Base-by-base conservation (phyloP, 2,329 filamentous ascomycete species). In the Fusarium graminum region DNA sequence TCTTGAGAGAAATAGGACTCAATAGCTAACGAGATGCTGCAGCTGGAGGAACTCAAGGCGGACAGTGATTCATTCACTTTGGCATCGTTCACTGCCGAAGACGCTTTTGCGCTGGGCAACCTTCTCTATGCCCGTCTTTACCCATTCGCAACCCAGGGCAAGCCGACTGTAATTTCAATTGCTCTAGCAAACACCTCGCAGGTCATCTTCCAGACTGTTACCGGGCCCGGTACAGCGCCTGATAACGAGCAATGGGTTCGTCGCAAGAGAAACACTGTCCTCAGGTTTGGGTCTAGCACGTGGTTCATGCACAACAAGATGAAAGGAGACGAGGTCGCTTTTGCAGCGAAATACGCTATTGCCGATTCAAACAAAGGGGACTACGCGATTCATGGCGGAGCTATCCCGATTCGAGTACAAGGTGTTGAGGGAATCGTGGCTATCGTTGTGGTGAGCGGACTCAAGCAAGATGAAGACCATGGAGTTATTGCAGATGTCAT, bases 301-400 rank as follows among this genome's bases (percentile, higher is more conserved):
- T 94, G 90, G 90, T 85, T 87, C 59, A 86, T 93, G 86, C 83
- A 86, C 63, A 86, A 87, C 76, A 92, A 92, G 80, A 88, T 88
- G 66, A 74, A 72, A 2, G 86, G 86, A 12, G 84, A 93, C 64
- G 89, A 93, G 78, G 80, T 74, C 25, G 80, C 79, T 4, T 93
- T 94, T 76, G 83, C 83, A 17, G 81, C 82, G 30, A 90, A 90
- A 74, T 91, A 86, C 73, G 88, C 84, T 32, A 79, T 94, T 72
- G 83, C 85, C 7, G 78, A 80, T 39, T 84, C 83, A 47, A 81
- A 82, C 16, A 84, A 83, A 3, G 82, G 83, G 52, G 81, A 86
- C 30, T 94, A 91, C 80, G 91, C 91, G 1, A 91, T 93, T 63
- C 91, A 94, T 76, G 92, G 92, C 0, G 92, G 92, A 22, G 92